These are phyloP conservation scores for Rubia yunnanensis DNA, from an alignment of 257 asterid species.

Conservation along the genomic window DNA sequence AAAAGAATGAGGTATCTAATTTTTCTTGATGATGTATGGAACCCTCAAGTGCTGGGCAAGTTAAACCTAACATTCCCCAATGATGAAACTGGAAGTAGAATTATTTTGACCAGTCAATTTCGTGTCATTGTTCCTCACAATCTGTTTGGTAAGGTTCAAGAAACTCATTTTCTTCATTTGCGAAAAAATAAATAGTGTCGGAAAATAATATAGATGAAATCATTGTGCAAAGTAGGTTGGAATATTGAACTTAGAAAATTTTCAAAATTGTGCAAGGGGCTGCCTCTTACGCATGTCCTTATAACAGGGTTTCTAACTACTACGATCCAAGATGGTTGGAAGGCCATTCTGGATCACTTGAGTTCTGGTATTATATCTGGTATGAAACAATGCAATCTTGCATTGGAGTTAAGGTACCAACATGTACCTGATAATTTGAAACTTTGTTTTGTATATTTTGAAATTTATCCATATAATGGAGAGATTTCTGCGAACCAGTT, in stretches of 20 bases:
- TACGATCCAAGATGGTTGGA: background rate
- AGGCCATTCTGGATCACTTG: background rate
- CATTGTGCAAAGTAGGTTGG: background rate
- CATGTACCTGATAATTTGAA: background rate
- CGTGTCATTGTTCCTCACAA: background rate
- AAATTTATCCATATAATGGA: background rate
- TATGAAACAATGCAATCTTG: background rate
- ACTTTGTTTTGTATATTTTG: too few relatives aligned
- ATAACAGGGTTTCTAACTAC: background rate
- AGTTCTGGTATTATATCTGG: background rate
- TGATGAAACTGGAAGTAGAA: background rate
- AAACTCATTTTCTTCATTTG: background rate
- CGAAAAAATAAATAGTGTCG: background rate
- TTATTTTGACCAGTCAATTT: background rate
- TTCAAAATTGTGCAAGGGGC: background rate
- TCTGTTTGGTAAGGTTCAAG: too few relatives aligned
- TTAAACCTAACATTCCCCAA: too few relatives aligned
- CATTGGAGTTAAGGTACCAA: background rate
- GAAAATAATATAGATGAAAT: background rate
- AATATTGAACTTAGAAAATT: background rate
- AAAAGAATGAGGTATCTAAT: too few relatives aligned
- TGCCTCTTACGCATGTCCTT: constrained; percentile 1
- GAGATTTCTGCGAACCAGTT: background rate
- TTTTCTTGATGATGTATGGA: too few relatives aligned
- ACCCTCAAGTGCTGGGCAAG: too few relatives aligned